Base-by-base conservation (phyloP, 2,329 filamentous ascomycete species). In the Gaeumannomyces tritici region DNA sequence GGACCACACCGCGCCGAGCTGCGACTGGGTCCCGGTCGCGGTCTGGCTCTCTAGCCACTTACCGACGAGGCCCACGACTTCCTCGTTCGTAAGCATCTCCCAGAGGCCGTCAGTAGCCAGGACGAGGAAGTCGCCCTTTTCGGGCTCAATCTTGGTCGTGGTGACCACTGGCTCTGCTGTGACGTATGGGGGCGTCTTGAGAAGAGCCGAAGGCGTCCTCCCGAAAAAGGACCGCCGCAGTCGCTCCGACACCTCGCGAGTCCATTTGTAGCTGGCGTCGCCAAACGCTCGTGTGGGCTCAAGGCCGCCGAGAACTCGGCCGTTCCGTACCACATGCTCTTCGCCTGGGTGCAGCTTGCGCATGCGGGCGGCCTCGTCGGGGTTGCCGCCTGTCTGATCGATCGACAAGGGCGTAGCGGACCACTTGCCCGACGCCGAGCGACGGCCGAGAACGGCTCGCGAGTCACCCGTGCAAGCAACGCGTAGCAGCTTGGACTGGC, bases 51-150 rank as follows among this genome's bases (percentile, higher is more conserved):
- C 95, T 59, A 99, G 86, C 95, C 95, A 99, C 74, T 96, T 91
- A 21, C 93, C 96, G 5, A 99, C 95, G 2, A 99, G 84, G 0
- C 95, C 95, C 60, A 99, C 90, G 1, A 97, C 95, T 78, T 99
- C 95, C 72, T 99, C 95, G 70, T 98, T 99, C 59, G 91, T 97
- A 65, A 99, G 82, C 95, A 98, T 98, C 76, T 99, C 95, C 95
- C 95, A 99, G 0, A 99, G 82, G 4, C 95, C 95, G 72, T 99
- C 95, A 0, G 95, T 97, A 27, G 95, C 95, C 81, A 99, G 88
- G 65, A 99, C 93, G 15, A 99, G 81, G 70, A 99, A 99, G 72
- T 99, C 95, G 57, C 93, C 93, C 65, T 90, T 90, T 62, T 91
- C 85, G 1, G 95, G 95, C 68, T 93, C 83, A 61, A 99, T 88